A percentile compares a stretch with the other conserved stretches of the same genome.
These are phyloP conservation scores for Calendula officinalis DNA, from an alignment of 129 eudicot genomes.

Conservation along the genomic window DNA sequence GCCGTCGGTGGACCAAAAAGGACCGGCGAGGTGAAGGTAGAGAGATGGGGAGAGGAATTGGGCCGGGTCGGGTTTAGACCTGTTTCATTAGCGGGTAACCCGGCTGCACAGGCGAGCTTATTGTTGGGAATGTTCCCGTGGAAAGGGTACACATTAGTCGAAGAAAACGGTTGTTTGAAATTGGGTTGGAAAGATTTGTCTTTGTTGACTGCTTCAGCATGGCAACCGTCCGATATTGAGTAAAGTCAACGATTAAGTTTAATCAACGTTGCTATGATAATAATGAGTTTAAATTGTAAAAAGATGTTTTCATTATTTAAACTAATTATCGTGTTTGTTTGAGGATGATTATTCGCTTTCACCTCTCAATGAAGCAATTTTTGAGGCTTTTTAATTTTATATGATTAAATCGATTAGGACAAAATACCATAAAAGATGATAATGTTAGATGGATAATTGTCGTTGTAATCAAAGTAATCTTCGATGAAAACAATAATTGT, in stretches of 20 bases:
- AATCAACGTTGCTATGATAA: constrained; percentile 12
- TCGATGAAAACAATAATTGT: not conserved
- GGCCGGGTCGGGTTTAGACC: constrained; percentile 61
- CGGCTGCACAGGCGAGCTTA: constrained; percentile 80
- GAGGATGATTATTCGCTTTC: constrained; percentile 1
- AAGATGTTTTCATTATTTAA: constrained; percentile 3
- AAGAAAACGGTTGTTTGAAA: constrained; percentile 77
- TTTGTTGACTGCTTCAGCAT: constrained; percentile 90
- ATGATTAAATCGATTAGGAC: no score
- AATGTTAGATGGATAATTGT: no score
- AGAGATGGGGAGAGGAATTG: constrained; percentile 80
- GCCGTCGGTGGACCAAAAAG: constrained; percentile 77
- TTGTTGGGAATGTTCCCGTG: constrained; percentile 91
- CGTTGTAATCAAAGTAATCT: not conserved
- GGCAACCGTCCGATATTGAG: constrained; percentile 56
- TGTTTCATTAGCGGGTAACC: constrained; percentile 80
- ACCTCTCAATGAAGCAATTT: constrained; percentile 16
- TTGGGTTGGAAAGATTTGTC: constrained; percentile 95
- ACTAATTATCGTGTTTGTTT: not conserved
- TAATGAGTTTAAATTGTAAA: constrained; percentile 20
- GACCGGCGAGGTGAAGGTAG: constrained; percentile 80
- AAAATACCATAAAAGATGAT: no score
- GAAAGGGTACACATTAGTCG: constrained; percentile 87
- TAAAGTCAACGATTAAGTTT: constrained; percentile 22
- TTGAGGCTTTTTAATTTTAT: not conserved